Evolutionary conservation across 2,329 filamentous ascomycete genomes (phyloP), one percentile per base, ranked within the genome.

Genomic region (Xylariaceae sp.): DNA sequence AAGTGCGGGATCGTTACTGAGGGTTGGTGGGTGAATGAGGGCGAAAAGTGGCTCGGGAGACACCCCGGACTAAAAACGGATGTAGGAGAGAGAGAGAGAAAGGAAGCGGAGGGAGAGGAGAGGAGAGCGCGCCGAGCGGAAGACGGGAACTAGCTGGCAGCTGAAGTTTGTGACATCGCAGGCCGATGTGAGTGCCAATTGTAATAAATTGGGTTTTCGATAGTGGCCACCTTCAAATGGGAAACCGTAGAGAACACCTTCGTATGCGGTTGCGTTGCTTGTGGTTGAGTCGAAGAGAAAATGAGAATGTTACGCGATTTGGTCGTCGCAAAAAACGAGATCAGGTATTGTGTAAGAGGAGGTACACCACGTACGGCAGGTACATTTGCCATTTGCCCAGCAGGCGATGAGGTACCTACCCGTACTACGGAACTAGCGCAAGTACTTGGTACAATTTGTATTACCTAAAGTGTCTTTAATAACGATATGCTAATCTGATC

Each of bases 91-190:
- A 36, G 45, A 51, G 40, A 55, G 42, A 46, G 44, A 53, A 49
- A 48, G 7, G 40, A 40, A 45, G 40, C 48, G 49, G 48, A 46
- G 47, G 52, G 48, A 46, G 47, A 50, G 56, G 41, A 49, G 46
- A 47, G 46, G 46, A 54, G 48, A 51, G 54, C 55, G 51, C 51
- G 51, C 54, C 56, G 54, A 55, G 46, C 37, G 53, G 52, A 55
- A 56, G 54, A 55, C 55, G 51, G 61, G 49, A 57, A 58, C 63
- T 65, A 65, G 58, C 59, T 65, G 55, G 55, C 56, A 56, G 57
- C 60, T 56, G 55, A 56, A 55, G 61, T 56, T 60, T 58, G 60
- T 59, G 63, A 63, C 65, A 67, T 67, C 63, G 64, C 65, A 61
- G 54, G 54, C 53, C 48, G 40, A 46, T 56, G 45, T 53, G 59